Conservation (phyloP, 768 basidiomycete species). For the Suillus variegatus region DNA sequence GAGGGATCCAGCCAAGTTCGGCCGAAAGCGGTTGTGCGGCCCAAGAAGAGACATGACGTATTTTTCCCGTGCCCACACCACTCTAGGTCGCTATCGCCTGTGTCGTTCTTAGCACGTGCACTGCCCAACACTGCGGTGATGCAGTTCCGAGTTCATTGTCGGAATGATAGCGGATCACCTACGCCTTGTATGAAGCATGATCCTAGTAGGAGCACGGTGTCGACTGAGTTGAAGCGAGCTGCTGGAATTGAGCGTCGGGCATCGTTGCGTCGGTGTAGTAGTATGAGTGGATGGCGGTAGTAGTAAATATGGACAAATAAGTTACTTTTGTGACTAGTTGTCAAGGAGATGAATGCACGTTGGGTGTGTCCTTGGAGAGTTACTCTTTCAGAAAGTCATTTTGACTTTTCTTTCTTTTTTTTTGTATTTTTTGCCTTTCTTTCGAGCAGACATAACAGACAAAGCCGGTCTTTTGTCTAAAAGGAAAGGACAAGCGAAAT, state of each 20-base stretch:
- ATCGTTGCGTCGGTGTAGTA: constrained; percentile 15
- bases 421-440: neutral
- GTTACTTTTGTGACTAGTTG: neutral
- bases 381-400: constrained; percentile 1
- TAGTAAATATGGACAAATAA: constrained; percentile 12
- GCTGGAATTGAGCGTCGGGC: constrained; percentile 28
- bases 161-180: constrained; percentile 19
- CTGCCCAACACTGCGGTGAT: constrained; percentile 8
- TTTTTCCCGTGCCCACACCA: constrained; percentile 25
- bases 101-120: constrained; percentile 14
- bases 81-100: constrained; percentile 7
- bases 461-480: constrained; percentile 12
- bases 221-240: constrained; percentile 31
- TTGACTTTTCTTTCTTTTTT: neutral
- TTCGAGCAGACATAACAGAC: constrained; percentile 1
- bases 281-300: constrained; percentile 18
- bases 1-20: constrained; percentile 5
- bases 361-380: neutral
- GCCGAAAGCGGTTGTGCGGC: constrained; percentile 18
- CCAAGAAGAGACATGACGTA: constrained; percentile 26
- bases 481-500: neutral
- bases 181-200: constrained; percentile 20
- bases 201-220: constrained; percentile 25
- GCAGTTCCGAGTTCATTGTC: constrained; percentile 17
- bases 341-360: constrained; percentile 1